phyloP scores from a whole-genome alignment of 2,329 filamentous ascomycete species.

The Daldinia sp. region DNA sequence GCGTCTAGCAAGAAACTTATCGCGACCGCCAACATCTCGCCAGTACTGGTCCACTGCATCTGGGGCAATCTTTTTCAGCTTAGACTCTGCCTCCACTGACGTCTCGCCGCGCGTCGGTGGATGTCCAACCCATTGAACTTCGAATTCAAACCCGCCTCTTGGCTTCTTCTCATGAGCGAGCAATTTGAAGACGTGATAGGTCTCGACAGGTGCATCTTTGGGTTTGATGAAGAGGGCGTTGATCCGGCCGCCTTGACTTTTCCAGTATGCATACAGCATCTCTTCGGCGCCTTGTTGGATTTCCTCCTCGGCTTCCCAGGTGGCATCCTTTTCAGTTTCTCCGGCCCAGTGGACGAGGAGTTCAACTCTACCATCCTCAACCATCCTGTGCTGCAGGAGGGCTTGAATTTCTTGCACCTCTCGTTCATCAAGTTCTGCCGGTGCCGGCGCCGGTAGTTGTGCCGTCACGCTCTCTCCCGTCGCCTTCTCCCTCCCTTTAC shows the following conservation, averaged over 20 bases:
- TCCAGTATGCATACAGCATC: constrained; percentile 48
- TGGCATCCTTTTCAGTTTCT: constrained; percentile 41
- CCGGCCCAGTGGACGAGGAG: constrained; percentile 46
- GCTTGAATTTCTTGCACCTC: constrained; percentile 42
- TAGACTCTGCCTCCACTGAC: constrained; percentile 44
- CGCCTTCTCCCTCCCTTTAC: constrained; percentile 30
- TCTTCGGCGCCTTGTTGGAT: constrained; percentile 48
- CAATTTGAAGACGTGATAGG: constrained; percentile 44
- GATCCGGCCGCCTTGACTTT: constrained; percentile 44
- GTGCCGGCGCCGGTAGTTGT: constrained; percentile 6
- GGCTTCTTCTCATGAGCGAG: constrained; percentile 43
- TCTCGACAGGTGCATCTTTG: constrained; percentile 39
- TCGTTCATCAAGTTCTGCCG: constrained; percentile 30
- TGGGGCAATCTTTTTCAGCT: constrained; percentile 42
- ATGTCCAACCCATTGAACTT: constrained; percentile 49
- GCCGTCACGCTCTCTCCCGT: constrained; percentile 5
- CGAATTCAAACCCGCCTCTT: constrained; percentile 43
- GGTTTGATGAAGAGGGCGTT: constrained; percentile 44
- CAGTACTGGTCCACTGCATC: constrained; percentile 43
- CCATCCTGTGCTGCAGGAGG: constrained; percentile 43
- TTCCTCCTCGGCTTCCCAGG: constrained; percentile 48
- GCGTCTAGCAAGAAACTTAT: constrained; percentile 40
- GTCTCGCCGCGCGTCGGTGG: constrained; percentile 42
- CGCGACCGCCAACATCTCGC: constrained; percentile 43
- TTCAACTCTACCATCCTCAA: constrained; percentile 40